These are phyloP conservation scores for Effrenium voratum DNA, from an alignment of 73 alveolate genomes.

Conservation along the genomic window DNA sequence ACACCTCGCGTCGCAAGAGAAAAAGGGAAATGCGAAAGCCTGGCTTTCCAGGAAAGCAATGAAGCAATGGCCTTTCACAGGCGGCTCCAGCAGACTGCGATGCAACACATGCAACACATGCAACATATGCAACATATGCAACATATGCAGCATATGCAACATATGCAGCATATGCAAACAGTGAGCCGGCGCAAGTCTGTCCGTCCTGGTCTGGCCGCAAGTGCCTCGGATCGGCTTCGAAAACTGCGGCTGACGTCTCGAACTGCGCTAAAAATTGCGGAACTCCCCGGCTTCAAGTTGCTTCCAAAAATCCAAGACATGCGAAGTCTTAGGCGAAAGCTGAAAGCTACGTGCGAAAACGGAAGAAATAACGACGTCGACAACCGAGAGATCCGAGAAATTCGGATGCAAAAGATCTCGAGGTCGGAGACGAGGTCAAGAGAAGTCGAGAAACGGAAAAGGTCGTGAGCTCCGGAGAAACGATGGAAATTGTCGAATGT, in stretches of 20 bases:
- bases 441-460: not conserved
- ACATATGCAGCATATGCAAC: not conserved
- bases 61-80: too few species aligned
- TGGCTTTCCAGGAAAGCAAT: not conserved
- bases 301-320: not conserved
- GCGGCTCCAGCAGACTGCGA: not conserved
- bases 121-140: not conserved
- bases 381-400: not conserved
- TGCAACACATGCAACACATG: not conserved
- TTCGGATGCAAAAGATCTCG: not conserved
- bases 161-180: not conserved
- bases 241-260: not conserved
- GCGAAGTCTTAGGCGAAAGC: too few species aligned
- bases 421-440: not conserved
- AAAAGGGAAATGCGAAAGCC: not conserved
- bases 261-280: too few species aligned
- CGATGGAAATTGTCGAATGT: not conserved
- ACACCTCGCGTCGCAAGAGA: not conserved
- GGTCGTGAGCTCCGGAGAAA: not conserved
- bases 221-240: not conserved
- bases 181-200: not conserved
- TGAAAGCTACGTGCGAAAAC: not conserved
- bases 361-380: not conserved
- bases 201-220: not conserved
- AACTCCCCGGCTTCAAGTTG: not conserved